Evolutionary conservation across 2,329 filamentous ascomycete genomes (phyloP).

Genomic region (Penicillium thymicola): DNA sequence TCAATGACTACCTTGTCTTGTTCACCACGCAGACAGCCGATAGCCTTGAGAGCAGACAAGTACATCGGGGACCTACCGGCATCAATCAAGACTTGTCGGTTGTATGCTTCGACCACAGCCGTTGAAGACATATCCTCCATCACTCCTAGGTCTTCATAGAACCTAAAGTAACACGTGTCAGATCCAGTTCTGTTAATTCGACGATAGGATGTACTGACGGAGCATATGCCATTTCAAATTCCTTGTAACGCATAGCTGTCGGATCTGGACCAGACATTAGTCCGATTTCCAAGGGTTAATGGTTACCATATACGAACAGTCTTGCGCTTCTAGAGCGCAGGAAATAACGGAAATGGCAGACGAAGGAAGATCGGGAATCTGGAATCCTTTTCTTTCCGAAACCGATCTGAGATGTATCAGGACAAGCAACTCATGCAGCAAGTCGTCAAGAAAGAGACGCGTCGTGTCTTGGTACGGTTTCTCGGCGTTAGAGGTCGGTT

Average conservation of each 20-base stretch:
- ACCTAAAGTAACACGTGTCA: slow-evolving; percentile 30
- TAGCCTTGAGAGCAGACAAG: slow-evolving; percentile 61
- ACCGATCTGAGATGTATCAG: slow-evolving; percentile 48
- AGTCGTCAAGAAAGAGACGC: slow-evolving; percentile 56
- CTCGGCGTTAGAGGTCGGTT: slow-evolving; percentile 31
- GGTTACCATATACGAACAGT: slow-evolving; percentile 30
- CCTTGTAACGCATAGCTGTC: slow-evolving; percentile 24
- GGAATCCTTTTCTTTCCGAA: slow-evolving; percentile 37
- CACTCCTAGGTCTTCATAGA: slow-evolving; percentile 62
- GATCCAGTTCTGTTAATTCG: background rate
- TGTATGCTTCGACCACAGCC: slow-evolving; percentile 61
- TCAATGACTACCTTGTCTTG: slow-evolving; percentile 55
- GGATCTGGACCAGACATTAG: slow-evolving; percentile 29
- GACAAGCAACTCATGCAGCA: slow-evolving; percentile 55
- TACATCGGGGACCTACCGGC: slow-evolving; percentile 57
- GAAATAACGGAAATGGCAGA: slow-evolving; percentile 42
- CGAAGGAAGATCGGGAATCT: slow-evolving; percentile 31
- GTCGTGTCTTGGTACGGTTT: slow-evolving; percentile 40
- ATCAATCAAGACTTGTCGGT: slow-evolving; percentile 58
- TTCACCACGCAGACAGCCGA: slow-evolving; percentile 52
- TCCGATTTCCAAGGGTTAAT: background rate
- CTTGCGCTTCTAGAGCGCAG: slow-evolving; percentile 31
- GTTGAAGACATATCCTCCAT: slow-evolving; percentile 61
- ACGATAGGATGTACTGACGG: slow-evolving; percentile 4
- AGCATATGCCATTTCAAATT: slow-evolving; percentile 32